These are phyloP conservation scores for Claviceps monticola DNA, from an alignment of 2,329 filamentous ascomycete species.

Conservation along the genomic window DNA sequence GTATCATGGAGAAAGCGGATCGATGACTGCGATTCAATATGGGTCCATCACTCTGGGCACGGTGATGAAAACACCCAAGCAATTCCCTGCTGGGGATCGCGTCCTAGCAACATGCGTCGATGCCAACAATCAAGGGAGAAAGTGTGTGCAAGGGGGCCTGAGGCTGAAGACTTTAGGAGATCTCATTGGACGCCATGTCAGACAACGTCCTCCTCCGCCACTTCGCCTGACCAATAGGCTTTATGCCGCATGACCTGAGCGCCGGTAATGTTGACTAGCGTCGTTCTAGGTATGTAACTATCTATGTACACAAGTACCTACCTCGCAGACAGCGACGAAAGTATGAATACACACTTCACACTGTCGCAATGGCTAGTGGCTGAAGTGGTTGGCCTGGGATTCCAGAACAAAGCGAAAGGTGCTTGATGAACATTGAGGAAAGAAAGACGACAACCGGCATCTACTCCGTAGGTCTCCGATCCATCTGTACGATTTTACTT, in stretches of 20 bases:
- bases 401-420: neutral
- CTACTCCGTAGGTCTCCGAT: neutral
- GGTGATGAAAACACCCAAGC: constrained; percentile 8
- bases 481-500: neutral
- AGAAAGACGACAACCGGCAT: neutral
- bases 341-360: too few relatives aligned
- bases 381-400: neutral
- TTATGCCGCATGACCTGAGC: neutral
- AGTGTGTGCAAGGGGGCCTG: constrained; percentile 7
- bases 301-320: too few relatives aligned
- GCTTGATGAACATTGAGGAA: neutral
- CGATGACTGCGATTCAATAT: neutral
- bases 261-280: neutral
- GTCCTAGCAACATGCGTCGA: constrained; percentile 9
- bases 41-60: neutral
- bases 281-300: too few relatives aligned
- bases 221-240: constrained; percentile 3
- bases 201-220: neutral
- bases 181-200: constrained; percentile 8
- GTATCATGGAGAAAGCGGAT: constrained; percentile 7
- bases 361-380: neutral
- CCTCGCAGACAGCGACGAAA: too few relatives aligned
- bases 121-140: neutral
- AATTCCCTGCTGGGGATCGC: constrained; percentile 3
- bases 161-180: constrained; percentile 1